Evolutionary conservation across 768 basidiomycete genomes (phyloP).

Genomic region (Collybia sp.): DNA sequence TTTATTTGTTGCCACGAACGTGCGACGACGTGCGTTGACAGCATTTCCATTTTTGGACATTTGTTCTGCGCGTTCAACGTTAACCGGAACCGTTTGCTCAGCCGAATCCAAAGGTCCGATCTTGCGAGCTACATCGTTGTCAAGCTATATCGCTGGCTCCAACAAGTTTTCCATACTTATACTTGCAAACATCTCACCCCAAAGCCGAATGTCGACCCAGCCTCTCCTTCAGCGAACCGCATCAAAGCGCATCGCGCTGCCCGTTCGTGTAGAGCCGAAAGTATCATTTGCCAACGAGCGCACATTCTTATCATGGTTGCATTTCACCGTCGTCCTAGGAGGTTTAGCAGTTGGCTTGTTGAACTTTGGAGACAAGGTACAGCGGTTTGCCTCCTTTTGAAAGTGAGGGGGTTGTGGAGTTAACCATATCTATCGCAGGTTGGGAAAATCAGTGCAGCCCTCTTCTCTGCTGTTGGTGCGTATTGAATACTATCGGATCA

Average conservation of each 20-base stretch:
- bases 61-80: too few relatives aligned
- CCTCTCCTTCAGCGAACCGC: conserved; percentile 95
- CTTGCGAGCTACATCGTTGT: too few relatives aligned
- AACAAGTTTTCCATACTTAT: too few relatives aligned
- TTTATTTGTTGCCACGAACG: too few relatives aligned
- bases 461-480: conserved; percentile 94
- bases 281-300: conserved; percentile 94
- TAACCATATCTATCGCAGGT: conserved; percentile 42
- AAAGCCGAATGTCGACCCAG: conserved; percentile 82
- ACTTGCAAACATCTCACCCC: too few relatives aligned
- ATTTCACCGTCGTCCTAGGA: conserved; percentile 96
- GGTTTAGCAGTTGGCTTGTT: conserved; percentile 93
- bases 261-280: conserved; percentile 91
- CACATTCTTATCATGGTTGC: conserved; percentile 97
- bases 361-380: conserved; percentile 95
- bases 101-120: too few relatives aligned
- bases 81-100: too few relatives aligned
- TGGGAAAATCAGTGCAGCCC: conserved; percentile 91
- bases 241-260: conserved; percentile 93
- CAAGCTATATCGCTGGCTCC: too few relatives aligned
- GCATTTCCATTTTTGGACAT: too few relatives aligned
- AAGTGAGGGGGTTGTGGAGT: neutral
- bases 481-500: conserved; percentile 1
- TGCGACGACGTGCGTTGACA: too few relatives aligned
- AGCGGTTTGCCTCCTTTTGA: conserved; percentile 10